Evolutionary conservation across 768 basidiomycete genomes (phyloP).

Genomic region (Russula emetica): DNA sequence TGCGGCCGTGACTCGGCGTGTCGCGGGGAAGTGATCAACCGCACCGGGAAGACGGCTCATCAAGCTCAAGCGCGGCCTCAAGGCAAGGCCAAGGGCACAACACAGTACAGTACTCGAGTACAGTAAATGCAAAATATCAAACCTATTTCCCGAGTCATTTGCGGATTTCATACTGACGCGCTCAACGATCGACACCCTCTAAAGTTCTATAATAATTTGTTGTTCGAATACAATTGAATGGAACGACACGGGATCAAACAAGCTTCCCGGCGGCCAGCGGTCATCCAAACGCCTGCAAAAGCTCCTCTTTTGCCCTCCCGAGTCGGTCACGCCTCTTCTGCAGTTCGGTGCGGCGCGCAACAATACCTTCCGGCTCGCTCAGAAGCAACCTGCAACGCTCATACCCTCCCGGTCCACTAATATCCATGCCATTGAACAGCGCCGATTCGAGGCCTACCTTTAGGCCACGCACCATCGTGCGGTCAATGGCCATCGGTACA

Average conservation of each 20-base stretch:
- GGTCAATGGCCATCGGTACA: conserved; percentile 53
- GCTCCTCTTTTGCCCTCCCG: conserved; percentile 41
- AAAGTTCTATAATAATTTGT: neutral
- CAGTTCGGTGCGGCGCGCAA: conserved; percentile 44
- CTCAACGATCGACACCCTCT: neutral
- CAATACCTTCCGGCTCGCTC: conserved; percentile 45
- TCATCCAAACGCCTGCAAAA: conserved; percentile 29
- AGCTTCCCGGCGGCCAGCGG: neutral
- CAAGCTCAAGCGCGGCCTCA: no score
- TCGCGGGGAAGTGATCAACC: no score
- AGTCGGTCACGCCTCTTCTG: conserved; percentile 48
- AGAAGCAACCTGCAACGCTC: conserved; percentile 47
- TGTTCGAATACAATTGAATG: neutral
- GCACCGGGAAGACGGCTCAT: no score
- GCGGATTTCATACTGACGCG: neutral
- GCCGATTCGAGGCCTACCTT: conserved; percentile 39
- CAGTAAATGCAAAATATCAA: no score
- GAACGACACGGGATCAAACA: neutral
- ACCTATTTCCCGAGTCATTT: no score
- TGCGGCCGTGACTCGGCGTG: no score
- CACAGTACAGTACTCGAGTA: no score
- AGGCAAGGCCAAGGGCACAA: no score
- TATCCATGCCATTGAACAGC: conserved; percentile 44
- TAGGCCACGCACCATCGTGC: conserved; percentile 49
- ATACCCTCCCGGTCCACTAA: conserved; percentile 44